Percentiles rank a stretch among this genome's conserved stretches.
These are phyloP conservation scores for Pseudotulostoma volvatum DNA, from an alignment of 495 filamentous ascomycete species.

Conservation along the genomic window DNA sequence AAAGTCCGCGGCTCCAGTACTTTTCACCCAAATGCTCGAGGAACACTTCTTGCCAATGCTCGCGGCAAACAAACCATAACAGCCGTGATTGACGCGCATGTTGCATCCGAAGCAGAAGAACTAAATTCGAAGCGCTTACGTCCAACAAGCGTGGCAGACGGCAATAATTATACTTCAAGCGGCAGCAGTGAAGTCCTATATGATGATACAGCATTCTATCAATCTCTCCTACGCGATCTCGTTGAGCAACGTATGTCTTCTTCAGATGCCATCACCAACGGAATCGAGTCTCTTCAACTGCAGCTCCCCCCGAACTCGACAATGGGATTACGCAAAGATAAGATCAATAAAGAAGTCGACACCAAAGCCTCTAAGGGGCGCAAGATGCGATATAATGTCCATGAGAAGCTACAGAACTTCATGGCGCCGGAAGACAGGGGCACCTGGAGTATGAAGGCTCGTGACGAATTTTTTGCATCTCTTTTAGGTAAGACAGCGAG, in stretches of 20 bases:
- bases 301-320: constrained; percentile 23
- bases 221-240: constrained; percentile 75
- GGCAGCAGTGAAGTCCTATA: constrained; percentile 37
- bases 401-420: constrained; percentile 95
- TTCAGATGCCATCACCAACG: constrained; percentile 27
- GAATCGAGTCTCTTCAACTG: constrained; percentile 25
- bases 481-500: constrained; percentile 60
- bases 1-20: constrained; percentile 33
- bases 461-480: constrained; percentile 77
- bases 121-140: constrained; percentile 44
- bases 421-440: constrained; percentile 83
- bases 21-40: constrained; percentile 21
- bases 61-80: constrained; percentile 44
- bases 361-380: constrained; percentile 89
- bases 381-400: constrained; percentile 83
- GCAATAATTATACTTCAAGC: constrained; percentile 1
- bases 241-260: constrained; percentile 62
- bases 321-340: constrained; percentile 62
- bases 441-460: constrained; percentile 57
- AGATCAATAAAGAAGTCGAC: constrained; percentile 69
- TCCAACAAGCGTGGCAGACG: neutral
- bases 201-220: constrained; percentile 90
- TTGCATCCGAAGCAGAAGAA: constrained; percentile 45
- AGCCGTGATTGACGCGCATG: constrained; percentile 56
- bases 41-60: constrained; percentile 28